Conservation (phyloP, 345 rosid species). For the Anastatica hierochuntica region DNA sequence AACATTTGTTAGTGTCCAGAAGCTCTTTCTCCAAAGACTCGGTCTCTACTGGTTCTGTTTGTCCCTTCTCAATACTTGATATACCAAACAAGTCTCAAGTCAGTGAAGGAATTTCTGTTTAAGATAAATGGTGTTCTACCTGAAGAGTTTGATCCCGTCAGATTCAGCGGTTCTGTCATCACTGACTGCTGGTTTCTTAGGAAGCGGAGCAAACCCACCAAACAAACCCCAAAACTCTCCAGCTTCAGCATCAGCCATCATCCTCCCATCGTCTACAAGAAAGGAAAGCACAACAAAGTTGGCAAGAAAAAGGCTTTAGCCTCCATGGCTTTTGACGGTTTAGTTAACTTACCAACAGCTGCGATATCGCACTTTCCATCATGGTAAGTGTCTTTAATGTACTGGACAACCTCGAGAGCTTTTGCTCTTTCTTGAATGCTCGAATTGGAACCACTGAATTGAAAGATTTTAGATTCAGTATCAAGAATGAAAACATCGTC, state of each 20-base stretch:
- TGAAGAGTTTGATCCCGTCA: slow-evolving; percentile 43
- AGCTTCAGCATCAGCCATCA: slow-evolving; percentile 98
- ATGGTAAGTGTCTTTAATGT: slow-evolving; percentile 88
- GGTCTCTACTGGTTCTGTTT: slow-evolving; percentile 54
- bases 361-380: slow-evolving; percentile 95
- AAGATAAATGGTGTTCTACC: slow-evolving; percentile 34
- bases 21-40: slow-evolving; percentile 69
- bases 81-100: slow-evolving; percentile 24
- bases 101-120: slow-evolving; percentile 12
- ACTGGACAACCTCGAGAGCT: slow-evolving; percentile 97
- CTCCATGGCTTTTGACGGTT: slow-evolving; percentile 4
- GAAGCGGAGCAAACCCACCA: slow-evolving; percentile 99
- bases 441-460: slow-evolving; percentile 90
- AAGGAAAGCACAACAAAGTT: slow-evolving; percentile 11
- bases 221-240: slow-evolving; percentile 97
- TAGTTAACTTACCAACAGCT: slow-evolving; percentile 65
- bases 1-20: slow-evolving; percentile 72
- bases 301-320: background rate
- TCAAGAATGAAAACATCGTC: slow-evolving; percentile 94
- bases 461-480: slow-evolving; percentile 84
- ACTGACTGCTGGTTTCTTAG: slow-evolving; percentile 51
- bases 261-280: slow-evolving; percentile 77
- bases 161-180: slow-evolving; percentile 42
- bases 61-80: slow-evolving; percentile 76
- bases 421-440: slow-evolving; percentile 99